Percentiles rank a stretch among this genome's conserved stretches.
Evolutionary conservation across 805 yeast species (phyloP).

Genomic region (Kuraishia floccosa): DNA sequence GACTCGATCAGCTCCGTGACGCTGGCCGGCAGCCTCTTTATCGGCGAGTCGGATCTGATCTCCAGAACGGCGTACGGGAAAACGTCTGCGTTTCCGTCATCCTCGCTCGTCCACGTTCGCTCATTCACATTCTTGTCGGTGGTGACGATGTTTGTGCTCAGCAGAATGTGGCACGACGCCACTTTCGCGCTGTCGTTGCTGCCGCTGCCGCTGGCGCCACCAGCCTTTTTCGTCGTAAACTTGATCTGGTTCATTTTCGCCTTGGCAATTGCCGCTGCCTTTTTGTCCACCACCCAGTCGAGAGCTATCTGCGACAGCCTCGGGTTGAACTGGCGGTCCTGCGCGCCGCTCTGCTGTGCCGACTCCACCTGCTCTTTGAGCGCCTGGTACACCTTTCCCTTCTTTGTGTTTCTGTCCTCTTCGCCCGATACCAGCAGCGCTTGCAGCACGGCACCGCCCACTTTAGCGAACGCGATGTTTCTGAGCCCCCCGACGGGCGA

Average conservation of each 20-base stretch:
- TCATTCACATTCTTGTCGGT: background rate
- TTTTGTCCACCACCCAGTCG: conserved; percentile 19
- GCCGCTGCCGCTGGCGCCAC: conserved; percentile 3
- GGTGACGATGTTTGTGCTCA: conserved; percentile 14
- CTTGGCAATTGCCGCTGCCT: conserved; percentile 16
- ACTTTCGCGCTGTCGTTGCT: background rate
- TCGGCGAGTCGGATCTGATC: conserved; percentile 28
- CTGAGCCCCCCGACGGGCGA: conserved; percentile 31
- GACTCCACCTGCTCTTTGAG: background rate
- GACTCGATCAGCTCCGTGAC: conserved; percentile 28
- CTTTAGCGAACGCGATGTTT: conserved; percentile 20
- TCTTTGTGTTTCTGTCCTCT: too few species aligned
- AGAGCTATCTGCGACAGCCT: conserved; percentile 18
- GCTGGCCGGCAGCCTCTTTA: conserved; percentile 19
- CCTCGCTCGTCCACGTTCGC: background rate
- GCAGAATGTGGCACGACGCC: conserved; percentile 14
- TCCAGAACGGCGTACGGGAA: conserved; percentile 42
- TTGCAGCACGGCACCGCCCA: conserved; percentile 10
- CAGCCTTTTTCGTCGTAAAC: too few species aligned
- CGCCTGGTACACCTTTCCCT: too few species aligned
- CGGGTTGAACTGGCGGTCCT: conserved; percentile 7
- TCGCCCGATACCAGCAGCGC: conserved; percentile 7
- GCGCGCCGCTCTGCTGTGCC: background rate
- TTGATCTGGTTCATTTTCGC: too few species aligned
- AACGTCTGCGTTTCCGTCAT: conserved; percentile 1